Conservation (phyloP, 192 early-diverging fungal genomes). For the Coemansia sp. region DNA sequence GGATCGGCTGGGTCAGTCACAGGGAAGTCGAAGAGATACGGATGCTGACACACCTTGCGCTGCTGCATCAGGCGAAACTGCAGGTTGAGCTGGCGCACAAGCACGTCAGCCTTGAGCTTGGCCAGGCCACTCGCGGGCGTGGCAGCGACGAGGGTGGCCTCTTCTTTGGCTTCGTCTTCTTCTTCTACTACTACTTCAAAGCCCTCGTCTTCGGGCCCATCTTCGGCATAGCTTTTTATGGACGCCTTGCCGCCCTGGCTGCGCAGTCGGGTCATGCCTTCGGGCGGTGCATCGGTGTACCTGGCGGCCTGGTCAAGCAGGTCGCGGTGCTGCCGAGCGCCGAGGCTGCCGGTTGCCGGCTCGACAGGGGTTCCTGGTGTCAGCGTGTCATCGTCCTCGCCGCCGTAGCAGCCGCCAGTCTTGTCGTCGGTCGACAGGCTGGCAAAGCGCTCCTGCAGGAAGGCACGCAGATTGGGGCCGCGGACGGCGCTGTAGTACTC, state of each 20-base stretch:
- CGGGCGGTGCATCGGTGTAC: too few species aligned
- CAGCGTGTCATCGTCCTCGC: slow-evolving; percentile 6
- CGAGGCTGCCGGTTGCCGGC: not conserved
- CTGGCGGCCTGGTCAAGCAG: not conserved
- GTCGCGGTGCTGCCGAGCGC: not conserved
- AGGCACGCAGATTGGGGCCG: slow-evolving; percentile 58
- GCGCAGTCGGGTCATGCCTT: too few species aligned
- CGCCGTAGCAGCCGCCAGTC: not conserved
- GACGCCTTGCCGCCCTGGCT: not conserved
- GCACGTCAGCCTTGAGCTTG: slow-evolving; percentile 16
- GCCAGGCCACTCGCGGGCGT: slow-evolving; percentile 35
- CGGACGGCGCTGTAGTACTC: slow-evolving; percentile 69
- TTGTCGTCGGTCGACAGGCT: not conserved
- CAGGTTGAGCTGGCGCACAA: slow-evolving; percentile 69
- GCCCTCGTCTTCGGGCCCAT: not conserved
- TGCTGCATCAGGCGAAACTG: slow-evolving; percentile 84
- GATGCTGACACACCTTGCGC: slow-evolving; percentile 95
- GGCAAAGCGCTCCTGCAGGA: slow-evolving; percentile 36
- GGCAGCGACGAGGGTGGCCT: slow-evolving; percentile 15
- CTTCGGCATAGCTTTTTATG: too few species aligned
- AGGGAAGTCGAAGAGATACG: slow-evolving; percentile 86
- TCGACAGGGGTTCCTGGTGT: slow-evolving; percentile 19
- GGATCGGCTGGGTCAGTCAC: slow-evolving; percentile 53
- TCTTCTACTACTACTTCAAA: slow-evolving; percentile 6
- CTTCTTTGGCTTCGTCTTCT: slow-evolving; percentile 2